phyloP scores from a whole-genome alignment of 345 rosid species.

The Euphorbia tirucalli region DNA sequence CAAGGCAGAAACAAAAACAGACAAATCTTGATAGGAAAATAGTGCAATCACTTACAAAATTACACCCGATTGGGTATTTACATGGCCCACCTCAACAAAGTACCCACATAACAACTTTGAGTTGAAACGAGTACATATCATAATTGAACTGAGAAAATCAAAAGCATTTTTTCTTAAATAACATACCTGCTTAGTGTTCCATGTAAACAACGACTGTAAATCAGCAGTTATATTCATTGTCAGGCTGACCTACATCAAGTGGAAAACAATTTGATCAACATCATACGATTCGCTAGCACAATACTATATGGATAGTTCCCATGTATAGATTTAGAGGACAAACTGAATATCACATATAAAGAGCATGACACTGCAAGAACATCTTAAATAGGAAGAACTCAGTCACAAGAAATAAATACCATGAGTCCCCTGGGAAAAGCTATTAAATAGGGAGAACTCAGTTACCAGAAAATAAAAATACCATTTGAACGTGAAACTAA shows the following conservation, averaged over 20 bases:
- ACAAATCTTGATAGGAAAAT: no score
- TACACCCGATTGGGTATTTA: no score
- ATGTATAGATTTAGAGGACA: neutral
- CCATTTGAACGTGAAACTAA: neutral
- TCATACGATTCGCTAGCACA: neutral
- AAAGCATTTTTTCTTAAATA: neutral
- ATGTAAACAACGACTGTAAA: conserved; percentile 79
- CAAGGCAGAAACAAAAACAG: no score
- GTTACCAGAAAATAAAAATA: no score
- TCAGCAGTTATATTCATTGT: conserved; percentile 87
- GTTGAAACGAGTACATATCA: no score
- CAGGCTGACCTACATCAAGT: conserved; percentile 68
- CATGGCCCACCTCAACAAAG: no score
- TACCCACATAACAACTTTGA: no score
- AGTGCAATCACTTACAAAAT: no score
- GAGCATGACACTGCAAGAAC: neutral
- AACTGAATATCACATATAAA: neutral
- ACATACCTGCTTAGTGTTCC: conserved; percentile 98
- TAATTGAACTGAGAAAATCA: neutral
- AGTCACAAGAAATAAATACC: no score
- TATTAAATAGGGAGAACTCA: neutral
- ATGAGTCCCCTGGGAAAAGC: neutral
- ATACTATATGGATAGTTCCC: neutral
- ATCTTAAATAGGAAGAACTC: neutral
- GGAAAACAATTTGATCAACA: conserved; percentile 1